A percentile compares a stretch with the other conserved stretches of the same genome.
Conservation (phyloP, 2,329 filamentous ascomycete genomes). For the Trichoderma afroharzianum region DNA sequence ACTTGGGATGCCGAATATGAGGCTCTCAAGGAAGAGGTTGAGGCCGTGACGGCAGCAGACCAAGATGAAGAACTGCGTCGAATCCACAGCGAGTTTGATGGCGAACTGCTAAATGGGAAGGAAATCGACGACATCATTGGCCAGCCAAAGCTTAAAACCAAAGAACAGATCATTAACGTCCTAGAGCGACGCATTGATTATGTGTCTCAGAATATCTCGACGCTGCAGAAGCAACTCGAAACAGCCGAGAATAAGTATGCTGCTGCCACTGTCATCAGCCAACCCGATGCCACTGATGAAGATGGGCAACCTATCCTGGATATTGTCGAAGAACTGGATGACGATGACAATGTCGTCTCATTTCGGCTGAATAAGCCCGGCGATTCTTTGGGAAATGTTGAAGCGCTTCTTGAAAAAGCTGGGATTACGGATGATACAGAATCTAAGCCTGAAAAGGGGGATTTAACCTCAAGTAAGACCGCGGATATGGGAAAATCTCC, state of each 20-base stretch:
- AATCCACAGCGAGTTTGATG: slow-evolving; percentile 57
- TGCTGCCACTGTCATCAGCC: slow-evolving; percentile 55
- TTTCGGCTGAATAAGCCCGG: slow-evolving; percentile 64
- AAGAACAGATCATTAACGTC: slow-evolving; percentile 54
- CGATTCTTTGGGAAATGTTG: slow-evolving; percentile 61
- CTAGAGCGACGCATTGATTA: slow-evolving; percentile 78
- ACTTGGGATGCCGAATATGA: slow-evolving; percentile 92
- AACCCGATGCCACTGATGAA: slow-evolving; percentile 61
- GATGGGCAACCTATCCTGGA: slow-evolving; percentile 78
- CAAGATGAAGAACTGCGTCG: slow-evolving; percentile 49
- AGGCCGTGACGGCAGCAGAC: slow-evolving; percentile 47
- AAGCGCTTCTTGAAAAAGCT: slow-evolving; percentile 73
- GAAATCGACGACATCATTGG: slow-evolving; percentile 50
- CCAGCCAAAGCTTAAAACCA: slow-evolving; percentile 26
- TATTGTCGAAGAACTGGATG: slow-evolving; percentile 88
- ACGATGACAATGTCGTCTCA: slow-evolving; percentile 79
- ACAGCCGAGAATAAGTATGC: slow-evolving; percentile 66
- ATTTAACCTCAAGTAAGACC: background rate
- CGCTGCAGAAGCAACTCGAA: slow-evolving; percentile 69
- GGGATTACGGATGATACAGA: slow-evolving; percentile 53
- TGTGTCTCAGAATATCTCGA: slow-evolving; percentile 74
- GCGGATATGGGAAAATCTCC: background rate
- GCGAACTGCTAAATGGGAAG: slow-evolving; percentile 58
- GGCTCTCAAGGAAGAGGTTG: slow-evolving; percentile 77
- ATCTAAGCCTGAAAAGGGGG: slow-evolving; percentile 7